phyloP scores from a whole-genome alignment of 371 early-diverging fungal genomes.

The Mortierella sp. region DNA sequence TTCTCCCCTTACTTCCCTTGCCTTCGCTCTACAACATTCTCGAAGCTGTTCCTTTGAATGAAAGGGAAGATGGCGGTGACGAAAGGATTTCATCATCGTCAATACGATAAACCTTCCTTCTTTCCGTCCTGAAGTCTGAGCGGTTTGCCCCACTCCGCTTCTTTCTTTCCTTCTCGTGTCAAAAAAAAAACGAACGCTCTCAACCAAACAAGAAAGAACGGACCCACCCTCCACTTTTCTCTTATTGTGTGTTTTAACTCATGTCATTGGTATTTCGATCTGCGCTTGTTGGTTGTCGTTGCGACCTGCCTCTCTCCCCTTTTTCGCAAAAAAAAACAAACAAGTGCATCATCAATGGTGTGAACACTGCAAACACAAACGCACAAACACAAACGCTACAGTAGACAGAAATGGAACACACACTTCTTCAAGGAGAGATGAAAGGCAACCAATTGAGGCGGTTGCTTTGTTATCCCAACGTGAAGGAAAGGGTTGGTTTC shows the following conservation, averaged over 20 bases:
- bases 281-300: background rate
- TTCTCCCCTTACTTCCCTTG: background rate
- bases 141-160: background rate
- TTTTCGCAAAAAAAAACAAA: background rate
- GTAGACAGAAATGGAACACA: background rate
- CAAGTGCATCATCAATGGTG: background rate
- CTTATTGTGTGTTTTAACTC: background rate
- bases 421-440: background rate
- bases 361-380: background rate
- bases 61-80: background rate
- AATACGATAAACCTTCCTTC: background rate
- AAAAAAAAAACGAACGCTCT: slow-evolving; percentile 2
- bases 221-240: background rate
- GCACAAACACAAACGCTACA: no score
- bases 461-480: background rate
- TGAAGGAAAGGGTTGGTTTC: no score
- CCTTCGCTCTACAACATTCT: background rate
- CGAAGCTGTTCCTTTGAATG: background rate
- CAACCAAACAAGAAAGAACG: background rate
- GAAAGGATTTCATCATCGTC: slow-evolving; percentile 21
- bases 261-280: slow-evolving; percentile 7
- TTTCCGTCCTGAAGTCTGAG: background rate
- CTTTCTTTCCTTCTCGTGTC: background rate
- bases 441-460: background rate
- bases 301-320: background rate